Evolutionary conservation across 2,329 filamentous ascomycete genomes (phyloP).

Genomic region (Penicillium palitans): DNA sequence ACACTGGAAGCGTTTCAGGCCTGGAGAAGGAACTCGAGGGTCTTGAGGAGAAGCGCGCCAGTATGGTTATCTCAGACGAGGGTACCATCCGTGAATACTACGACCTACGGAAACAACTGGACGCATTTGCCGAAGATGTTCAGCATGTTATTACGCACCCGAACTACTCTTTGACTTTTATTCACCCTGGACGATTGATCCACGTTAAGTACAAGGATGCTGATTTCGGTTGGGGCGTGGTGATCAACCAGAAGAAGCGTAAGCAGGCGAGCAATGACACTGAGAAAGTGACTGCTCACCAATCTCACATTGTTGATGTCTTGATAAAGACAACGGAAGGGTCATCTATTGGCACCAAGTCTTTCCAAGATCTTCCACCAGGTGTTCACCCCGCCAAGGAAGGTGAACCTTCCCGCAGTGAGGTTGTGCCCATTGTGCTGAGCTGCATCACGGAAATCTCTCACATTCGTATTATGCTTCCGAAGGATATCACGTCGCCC

Average conservation of each 20-base stretch:
- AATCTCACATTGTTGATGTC: slow-evolving; percentile 81
- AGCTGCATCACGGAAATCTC: slow-evolving; percentile 82
- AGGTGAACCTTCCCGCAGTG: slow-evolving; percentile 69
- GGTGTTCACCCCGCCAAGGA: slow-evolving; percentile 61
- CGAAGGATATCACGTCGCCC: slow-evolving; percentile 68
- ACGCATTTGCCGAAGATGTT: slow-evolving; percentile 84
- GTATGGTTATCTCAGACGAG: slow-evolving; percentile 80
- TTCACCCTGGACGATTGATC: slow-evolving; percentile 85
- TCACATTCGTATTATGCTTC: slow-evolving; percentile 79
- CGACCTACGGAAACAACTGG: slow-evolving; percentile 79
- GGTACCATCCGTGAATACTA: slow-evolving; percentile 91
- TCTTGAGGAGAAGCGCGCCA: slow-evolving; percentile 72
- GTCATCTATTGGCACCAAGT: slow-evolving; percentile 55
- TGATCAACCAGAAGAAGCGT: slow-evolving; percentile 71
- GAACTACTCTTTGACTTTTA: slow-evolving; percentile 77
- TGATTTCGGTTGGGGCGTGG: slow-evolving; percentile 93
- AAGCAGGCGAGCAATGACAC: slow-evolving; percentile 65
- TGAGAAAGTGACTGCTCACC: slow-evolving; percentile 69
- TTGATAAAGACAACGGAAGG: slow-evolving; percentile 64
- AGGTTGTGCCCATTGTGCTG: slow-evolving; percentile 82
- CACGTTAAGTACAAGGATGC: slow-evolving; percentile 75
- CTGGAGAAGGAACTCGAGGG: slow-evolving; percentile 81
- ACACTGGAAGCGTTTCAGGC: slow-evolving; percentile 78
- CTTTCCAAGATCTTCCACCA: slow-evolving; percentile 63
- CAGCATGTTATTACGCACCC: slow-evolving; percentile 88